Base-by-base conservation (phyloP, 139 green algal species). In the Spirogloea muscicola region DNA sequence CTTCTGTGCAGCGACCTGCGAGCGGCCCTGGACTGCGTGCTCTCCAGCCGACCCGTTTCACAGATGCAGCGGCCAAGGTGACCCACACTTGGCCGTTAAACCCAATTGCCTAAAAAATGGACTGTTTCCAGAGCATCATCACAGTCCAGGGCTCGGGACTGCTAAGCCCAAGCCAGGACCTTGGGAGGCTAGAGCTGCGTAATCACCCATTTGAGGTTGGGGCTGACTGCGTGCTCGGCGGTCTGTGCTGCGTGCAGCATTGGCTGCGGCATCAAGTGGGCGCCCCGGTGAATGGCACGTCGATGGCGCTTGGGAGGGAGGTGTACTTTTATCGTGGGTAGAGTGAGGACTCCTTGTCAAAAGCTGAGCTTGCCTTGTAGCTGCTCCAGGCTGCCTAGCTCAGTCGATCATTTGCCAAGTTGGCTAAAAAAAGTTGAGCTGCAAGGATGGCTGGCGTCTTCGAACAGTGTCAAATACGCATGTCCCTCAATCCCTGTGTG, bases 1-100 rank as follows among this genome's bases (percentile, higher is more conserved):
- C 44, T 77, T 0, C 57, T 42, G 3, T 81, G 58, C 76, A 79
- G 84, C 33, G 87, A 92, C 48, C 58, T 92, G 9, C 58, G 88
- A 1, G 38, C 52, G 7, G 88, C 88, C 7, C 68, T 92, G 43
- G 87, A 92, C 63, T 74, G 68, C 9, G 65, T 84, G 25, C 40
- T 92, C n/a, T 76, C 77, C 3, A 84, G 84, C 3, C 9, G 52
- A 31, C 52, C 73, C 0, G 60, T 90, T 2, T 21, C 46, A 4
- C 38, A 59, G 0, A 41, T 40, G 0, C 69, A 72, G 16, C 79
- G 55, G 31, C 82, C 71, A 33, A 83, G 61, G 70, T 78, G 46
- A 21, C 46, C n/a, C 46, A 55, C n/a, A 55, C 21, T 55, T 55
- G 46, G 46, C 46, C 46, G n/a, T 21, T 55, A 31, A 55, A 55